Evolutionary conservation across 1,284 basidiomycete genomes (phyloP), one percentile per base, ranked within the genome.

Genomic region (Trametes pubescens): DNA sequence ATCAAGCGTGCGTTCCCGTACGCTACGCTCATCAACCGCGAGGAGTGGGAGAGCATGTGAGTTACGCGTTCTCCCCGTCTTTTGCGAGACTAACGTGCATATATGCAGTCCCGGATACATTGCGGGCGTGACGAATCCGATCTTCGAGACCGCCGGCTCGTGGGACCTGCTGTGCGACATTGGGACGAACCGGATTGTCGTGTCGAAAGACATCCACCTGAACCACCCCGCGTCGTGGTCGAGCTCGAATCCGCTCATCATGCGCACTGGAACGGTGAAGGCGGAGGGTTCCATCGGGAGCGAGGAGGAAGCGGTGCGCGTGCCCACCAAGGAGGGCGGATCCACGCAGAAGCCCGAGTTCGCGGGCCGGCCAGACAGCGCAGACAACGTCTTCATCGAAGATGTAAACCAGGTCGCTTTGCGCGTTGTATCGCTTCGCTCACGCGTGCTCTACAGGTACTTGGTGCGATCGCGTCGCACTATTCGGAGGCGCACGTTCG

Each of bases 121-220:
- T 61, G 96, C 96, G 6, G 96, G 96, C 3, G 96, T 98, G 1
- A 97, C 94, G 4, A 99, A 99, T 73, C 96, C 96, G 1, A 94
- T 97, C 35, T 98, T 98, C 75, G 94, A 96, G 72, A 85, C 92
- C 9, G 86, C 92, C 0, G 88, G 89, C 0, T 84, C 86, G 18
- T 99, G 97, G 97, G 96, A 99, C 76, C 82, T 99, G 1, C 81
- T 98, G 43, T 93, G 95, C 76, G 95, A 98, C 74, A 88, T 98
- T 64, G 91, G 94, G 59, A 89, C 89, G 0, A 94, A 94, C 5
- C 88, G 88, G 56, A 91, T 98, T 65, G 91, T 90, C 2, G 89
- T 98, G 1, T 89, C 92, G 47, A 96, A 92, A 75, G 92, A 95
- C 70, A 94, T 96, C 52, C 84, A 86, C 64, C 73, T 75, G 16